Evolutionary conservation across 257 asterid genomes (phyloP).

Genomic region (Solanum pinnatisectum): DNA sequence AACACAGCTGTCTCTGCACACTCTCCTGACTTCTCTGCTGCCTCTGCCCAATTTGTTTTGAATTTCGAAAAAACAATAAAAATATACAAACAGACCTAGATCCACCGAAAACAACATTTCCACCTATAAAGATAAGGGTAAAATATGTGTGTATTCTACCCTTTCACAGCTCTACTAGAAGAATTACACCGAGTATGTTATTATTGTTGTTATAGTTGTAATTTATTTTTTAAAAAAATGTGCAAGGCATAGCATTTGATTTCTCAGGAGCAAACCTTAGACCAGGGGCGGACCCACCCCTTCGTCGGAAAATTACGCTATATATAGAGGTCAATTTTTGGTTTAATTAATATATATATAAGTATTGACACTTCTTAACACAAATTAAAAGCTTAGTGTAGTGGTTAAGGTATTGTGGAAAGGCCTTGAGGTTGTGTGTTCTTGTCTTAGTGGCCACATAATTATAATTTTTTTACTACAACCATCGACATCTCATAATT

Average conservation of each 20-base stretch:
- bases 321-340: too few relatives aligned
- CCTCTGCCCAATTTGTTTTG: not conserved
- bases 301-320: too few relatives aligned
- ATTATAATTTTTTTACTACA: too few relatives aligned
- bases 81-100: not conserved
- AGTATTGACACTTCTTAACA: too few relatives aligned
- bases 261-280: not conserved
- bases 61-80: not conserved
- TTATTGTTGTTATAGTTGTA: not conserved
- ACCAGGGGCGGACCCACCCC: too few relatives aligned
- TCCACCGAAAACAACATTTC: not conserved
- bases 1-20: not conserved
- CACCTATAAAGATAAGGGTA: not conserved
- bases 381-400: too few relatives aligned
- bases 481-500: too few relatives aligned
- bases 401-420: too few relatives aligned
- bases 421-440: too few relatives aligned
- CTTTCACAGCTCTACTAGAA: too few relatives aligned
- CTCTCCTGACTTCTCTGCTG: not conserved
- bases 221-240: fast-evolving
- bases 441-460: too few relatives aligned
- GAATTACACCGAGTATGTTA: not conserved
- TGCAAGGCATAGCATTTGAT: not conserved
- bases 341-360: too few relatives aligned
- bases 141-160: not conserved